Percentiles rank a stretch among this genome's conserved stretches.
Conservation (phyloP, 2,329 filamentous ascomycete genomes). For the Clarireedia homoeocarpa region DNA sequence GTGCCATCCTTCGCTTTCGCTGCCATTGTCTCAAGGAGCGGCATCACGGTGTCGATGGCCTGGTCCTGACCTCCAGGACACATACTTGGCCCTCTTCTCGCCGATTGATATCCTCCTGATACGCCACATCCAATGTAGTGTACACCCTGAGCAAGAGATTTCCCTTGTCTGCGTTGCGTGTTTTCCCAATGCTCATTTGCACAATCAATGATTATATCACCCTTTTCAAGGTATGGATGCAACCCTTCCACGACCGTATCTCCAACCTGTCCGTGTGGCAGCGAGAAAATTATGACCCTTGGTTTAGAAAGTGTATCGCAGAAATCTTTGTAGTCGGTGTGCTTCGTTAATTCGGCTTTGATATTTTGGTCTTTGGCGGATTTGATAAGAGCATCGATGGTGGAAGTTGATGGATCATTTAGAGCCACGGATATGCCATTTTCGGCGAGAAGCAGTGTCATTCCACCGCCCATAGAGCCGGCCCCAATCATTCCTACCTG, state of each 20-base stretch:
- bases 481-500: conserved; percentile 48
- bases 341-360: conserved; percentile 26
- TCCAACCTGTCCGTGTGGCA: conserved; percentile 39
- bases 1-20: conserved; percentile 58
- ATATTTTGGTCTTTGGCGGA: conserved; percentile 22
- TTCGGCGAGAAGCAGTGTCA: conserved; percentile 52
- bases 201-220: conserved; percentile 61
- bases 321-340: conserved; percentile 38
- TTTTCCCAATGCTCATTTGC: conserved; percentile 60
- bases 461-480: conserved; percentile 49
- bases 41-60: conserved; percentile 50
- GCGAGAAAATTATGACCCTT: conserved; percentile 44
- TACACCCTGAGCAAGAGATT: conserved; percentile 49
- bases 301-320: conserved; percentile 36
- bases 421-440: conserved; percentile 46
- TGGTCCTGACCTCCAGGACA: conserved; percentile 54
- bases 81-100: conserved; percentile 57
- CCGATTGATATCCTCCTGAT: conserved; percentile 61
- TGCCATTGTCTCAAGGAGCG: conserved; percentile 51
- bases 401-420: conserved; percentile 43
- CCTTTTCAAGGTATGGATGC: conserved; percentile 42
- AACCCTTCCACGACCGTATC: conserved; percentile 32
- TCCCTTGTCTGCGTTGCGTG: conserved; percentile 54
- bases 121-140: conserved; percentile 61
- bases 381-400: conserved; percentile 34